Evolutionary conservation across 352 stramenopile genomes (phyloP), one percentile per base, ranked within the genome.

Genomic region (Phytophthora megakarya): DNA sequence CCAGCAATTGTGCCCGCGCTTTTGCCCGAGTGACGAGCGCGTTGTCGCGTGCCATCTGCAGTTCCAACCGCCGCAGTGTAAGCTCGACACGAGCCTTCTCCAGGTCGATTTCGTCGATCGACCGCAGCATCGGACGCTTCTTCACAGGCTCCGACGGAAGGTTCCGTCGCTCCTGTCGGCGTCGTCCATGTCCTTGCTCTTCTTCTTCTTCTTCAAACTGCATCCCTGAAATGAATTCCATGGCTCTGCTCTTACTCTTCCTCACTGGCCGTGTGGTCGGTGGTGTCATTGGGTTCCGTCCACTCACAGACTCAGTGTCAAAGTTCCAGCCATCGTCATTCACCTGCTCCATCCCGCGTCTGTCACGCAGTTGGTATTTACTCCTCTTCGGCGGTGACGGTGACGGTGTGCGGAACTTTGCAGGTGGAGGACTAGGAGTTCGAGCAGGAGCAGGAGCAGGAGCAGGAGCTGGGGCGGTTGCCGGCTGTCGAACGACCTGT

Each of bases 31-130:
- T 52, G 11, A 78, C 58, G 25, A 78, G 50, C 1, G 70, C 67
- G 46, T 70, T 58, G 39, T 78, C 67, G 12, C 66, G 70, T 11
- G 65, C 70, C 45, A 70, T 70, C 38, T 77, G 70, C 51, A 76
- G 28, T 45, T 76, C 57, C 22, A 75, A 38, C n/a, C 60, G 44
- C 3, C 71, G 62, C 25, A 76, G 21, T 22, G 71, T 60, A 15
- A 76, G 62, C 30, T 78, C 71, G 15, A 78, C 40, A 3, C 61
- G 61, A 47, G 70, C 70, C 40, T 67, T 73, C 37, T 78, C 70
- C 43, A 68, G 23, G 43, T 73, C 61, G n/a, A 75, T 75, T 39
- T 69, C 52, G 5, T 71, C 42, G 45, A 68, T 59, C 33, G 54
- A 58, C 16, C 30, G 33, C 40, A 78, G 35, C 43, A 37, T n/a